These are phyloP conservation scores for Dillenia turbinata DNA, from an alignment of 164 flowering plant genomes.

Conservation along the genomic window DNA sequence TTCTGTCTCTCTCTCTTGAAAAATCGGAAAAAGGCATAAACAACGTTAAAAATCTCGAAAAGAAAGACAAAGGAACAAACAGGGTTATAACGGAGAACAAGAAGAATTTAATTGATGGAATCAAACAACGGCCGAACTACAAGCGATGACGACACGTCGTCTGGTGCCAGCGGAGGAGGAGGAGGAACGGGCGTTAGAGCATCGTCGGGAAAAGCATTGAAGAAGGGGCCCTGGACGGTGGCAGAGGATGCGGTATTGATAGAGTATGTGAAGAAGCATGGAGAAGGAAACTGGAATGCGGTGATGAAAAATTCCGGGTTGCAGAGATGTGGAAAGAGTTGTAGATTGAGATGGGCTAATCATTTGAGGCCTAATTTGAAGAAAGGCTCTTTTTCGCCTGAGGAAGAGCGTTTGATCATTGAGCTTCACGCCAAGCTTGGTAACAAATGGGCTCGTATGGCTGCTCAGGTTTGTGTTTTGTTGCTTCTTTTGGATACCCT, in stretches of 20 bases:
- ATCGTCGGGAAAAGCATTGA: slow-evolving; percentile 8
- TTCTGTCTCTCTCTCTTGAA: too few species aligned
- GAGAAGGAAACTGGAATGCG: slow-evolving; percentile 58
- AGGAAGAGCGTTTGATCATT: slow-evolving; percentile 38
- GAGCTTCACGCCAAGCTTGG: slow-evolving; percentile 47
- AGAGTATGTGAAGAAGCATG: slow-evolving; percentile 44
- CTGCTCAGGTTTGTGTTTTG: slow-evolving; percentile 34
- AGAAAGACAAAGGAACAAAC: background rate
- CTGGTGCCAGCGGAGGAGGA: slow-evolving; percentile 1
- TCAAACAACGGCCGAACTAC: too few species aligned
- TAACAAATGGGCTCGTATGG: slow-evolving; percentile 67
- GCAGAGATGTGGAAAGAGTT: slow-evolving; percentile 15
- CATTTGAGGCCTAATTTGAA: slow-evolving; percentile 50
- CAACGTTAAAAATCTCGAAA: too few species aligned
- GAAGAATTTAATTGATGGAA: too few species aligned
- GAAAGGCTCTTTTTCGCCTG: slow-evolving; percentile 37
- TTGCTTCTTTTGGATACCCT: too few species aligned
- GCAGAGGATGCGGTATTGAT: slow-evolving; percentile 40
- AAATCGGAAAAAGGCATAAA: too few species aligned
- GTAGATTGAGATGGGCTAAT: slow-evolving; percentile 46
- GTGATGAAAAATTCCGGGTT: slow-evolving; percentile 41
- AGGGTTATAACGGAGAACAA: slow-evolving; percentile 3
- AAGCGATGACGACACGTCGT: background rate
- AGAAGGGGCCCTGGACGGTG: slow-evolving; percentile 54
- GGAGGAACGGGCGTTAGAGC: background rate